A percentile compares a stretch with the other conserved stretches of the same genome.
Conservation (phyloP, 1,284 basidiomycete genomes). For the Malassezia japonica region DNA sequence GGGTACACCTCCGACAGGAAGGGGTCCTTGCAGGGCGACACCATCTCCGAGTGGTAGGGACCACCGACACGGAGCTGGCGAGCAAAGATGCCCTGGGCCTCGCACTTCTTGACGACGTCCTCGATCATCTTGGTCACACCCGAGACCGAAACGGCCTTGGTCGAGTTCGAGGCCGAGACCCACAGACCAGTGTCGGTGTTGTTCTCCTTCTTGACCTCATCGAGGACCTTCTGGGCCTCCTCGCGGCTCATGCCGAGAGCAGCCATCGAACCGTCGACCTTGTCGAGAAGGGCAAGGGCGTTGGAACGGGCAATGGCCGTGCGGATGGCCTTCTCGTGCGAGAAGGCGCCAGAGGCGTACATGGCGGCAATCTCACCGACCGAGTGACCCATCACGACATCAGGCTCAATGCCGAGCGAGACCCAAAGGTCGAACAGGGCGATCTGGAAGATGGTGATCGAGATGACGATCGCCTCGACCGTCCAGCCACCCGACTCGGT, state of each 20-base stretch:
- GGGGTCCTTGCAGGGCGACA: conserved; percentile 15
- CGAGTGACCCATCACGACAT: conserved; percentile 18
- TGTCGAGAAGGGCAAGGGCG: conserved; percentile 13
- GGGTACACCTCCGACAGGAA: conserved; percentile 18
- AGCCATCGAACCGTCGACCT: conserved; percentile 16
- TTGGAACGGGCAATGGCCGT: conserved; percentile 17
- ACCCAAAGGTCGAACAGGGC: conserved; percentile 20
- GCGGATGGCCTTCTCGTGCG: conserved; percentile 15
- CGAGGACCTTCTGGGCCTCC: conserved; percentile 14
- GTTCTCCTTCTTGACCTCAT: conserved; percentile 6
- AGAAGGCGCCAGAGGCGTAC: conserved; percentile 18
- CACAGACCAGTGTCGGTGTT: conserved; percentile 9
- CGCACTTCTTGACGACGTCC: conserved; percentile 13
- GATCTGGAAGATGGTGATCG: conserved; percentile 19
- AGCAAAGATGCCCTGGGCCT: conserved; percentile 13
- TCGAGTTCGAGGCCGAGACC: conserved; percentile 17
- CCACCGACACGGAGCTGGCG: conserved; percentile 17
- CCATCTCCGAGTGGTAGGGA: conserved; percentile 20
- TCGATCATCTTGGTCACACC: conserved; percentile 11
- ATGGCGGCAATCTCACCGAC: conserved; percentile 20
- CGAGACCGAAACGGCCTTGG: conserved; percentile 15
- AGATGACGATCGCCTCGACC: conserved; percentile 15
- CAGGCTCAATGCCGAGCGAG: conserved; percentile 11
- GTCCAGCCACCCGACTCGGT: conserved; percentile 16
- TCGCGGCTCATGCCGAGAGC: conserved; percentile 14